These are phyloP conservation scores for Apiosordaria backusii DNA, from an alignment of 495 filamentous ascomycete genomes.

Conservation along the genomic window DNA sequence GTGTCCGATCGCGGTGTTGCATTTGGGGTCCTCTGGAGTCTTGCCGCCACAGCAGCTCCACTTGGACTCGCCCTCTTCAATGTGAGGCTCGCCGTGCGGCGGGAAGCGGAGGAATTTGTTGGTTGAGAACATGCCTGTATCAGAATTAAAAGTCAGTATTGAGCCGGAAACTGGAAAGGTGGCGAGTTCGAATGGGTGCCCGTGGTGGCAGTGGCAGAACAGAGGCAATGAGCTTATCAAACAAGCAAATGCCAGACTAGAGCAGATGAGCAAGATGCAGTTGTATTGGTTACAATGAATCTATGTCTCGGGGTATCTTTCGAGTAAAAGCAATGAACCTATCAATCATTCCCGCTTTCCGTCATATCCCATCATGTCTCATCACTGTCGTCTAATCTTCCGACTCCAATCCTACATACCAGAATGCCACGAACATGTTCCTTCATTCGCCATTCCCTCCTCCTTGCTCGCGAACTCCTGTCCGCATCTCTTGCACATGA, in stretches of 20 bases:
- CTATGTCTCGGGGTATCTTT: background rate
- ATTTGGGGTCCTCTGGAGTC: background rate
- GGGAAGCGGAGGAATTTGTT: background rate
- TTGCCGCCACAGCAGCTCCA: background rate
- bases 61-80: background rate
- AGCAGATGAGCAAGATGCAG: too few relatives aligned
- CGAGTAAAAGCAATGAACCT: background rate
- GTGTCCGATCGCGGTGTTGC: background rate
- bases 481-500: background rate
- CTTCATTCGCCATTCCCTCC: background rate
- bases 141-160: background rate
- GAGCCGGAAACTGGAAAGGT: background rate
- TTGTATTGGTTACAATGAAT: background rate
- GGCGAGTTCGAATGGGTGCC: background rate
- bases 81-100: background rate
- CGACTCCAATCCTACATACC: background rate
- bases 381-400: background rate
- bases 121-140: background rate
- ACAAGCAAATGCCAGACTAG: background rate
- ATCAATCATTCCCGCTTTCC: background rate
- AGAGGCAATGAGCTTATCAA: background rate
- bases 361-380: background rate
- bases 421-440: background rate
- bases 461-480: background rate
- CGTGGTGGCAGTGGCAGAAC: background rate